A percentile compares a stretch with the other conserved stretches of the same genome.
Conservation (phyloP, 148 eudicot genomes). For the Cornus suecica region DNA sequence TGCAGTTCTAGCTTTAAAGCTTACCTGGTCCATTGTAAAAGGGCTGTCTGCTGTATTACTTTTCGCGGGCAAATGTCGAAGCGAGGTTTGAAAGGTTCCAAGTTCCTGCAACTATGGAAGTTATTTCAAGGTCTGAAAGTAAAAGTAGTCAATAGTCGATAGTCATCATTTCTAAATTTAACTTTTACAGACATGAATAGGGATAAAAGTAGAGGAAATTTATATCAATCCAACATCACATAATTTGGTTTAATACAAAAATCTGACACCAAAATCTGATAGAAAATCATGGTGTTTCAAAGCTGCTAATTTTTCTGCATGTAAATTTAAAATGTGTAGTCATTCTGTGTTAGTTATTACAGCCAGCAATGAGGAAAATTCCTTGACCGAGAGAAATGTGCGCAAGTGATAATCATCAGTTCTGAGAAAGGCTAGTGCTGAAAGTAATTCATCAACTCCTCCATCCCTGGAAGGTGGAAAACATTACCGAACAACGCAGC, state of each 20-base stretch:
- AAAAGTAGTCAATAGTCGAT: too few species aligned
- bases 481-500: neutral
- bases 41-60: neutral
- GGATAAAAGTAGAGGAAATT: too few species aligned
- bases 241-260: neutral
- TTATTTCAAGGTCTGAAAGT: neutral
- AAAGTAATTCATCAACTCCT: neutral
- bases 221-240: neutral
- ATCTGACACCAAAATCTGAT: neutral
- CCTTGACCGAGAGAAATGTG: neutral
- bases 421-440: neutral
- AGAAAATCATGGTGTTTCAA: too few species aligned
- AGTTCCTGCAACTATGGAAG: neutral
- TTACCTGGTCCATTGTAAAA: slow-evolving; percentile 10
- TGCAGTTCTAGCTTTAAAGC: neutral
- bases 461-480: neutral
- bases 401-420: too few species aligned
- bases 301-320: too few species aligned
- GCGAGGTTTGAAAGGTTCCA: neutral
- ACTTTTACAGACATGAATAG: too few species aligned
- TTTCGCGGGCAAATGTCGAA: neutral
- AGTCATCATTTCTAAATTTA: too few species aligned
- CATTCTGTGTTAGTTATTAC: neutral
- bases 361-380: neutral
- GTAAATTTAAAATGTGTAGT: neutral